phyloP scores from a whole-genome alignment of 805 yeast species.

The Metschnikowia matae region DNA sequence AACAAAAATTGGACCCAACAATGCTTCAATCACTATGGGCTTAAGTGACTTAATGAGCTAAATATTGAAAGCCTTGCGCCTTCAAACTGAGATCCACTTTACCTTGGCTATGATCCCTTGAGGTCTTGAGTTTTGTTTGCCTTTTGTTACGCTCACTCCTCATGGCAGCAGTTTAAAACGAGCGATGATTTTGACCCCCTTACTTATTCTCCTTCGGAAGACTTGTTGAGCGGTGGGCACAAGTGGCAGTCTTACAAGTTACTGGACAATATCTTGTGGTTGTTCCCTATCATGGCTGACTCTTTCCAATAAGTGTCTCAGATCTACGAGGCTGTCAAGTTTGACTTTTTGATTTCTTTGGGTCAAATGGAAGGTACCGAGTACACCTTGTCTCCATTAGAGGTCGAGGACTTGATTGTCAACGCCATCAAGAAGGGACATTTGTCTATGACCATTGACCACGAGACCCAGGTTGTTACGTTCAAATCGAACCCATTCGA shows the following conservation, averaged over 20 bases:
- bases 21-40: too few relatives aligned
- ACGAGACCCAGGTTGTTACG: conserved; percentile 68
- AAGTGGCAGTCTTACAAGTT: conserved; percentile 99
- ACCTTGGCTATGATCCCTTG: conserved; percentile 86
- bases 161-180: conserved; percentile 46
- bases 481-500: conserved; percentile 79
- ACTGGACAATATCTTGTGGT: conserved; percentile 11
- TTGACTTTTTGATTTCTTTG: conserved; percentile 72
- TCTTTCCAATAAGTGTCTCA: conserved; percentile 81
- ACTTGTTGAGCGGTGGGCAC: conserved; percentile 86
- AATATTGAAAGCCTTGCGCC: conserved; percentile 87
- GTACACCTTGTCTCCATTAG: conserved; percentile 57
- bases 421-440: conserved; percentile 77
- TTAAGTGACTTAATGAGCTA: conserved; percentile 91
- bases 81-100: conserved; percentile 75
- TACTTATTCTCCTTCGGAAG: conserved; percentile 81
- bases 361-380: conserved; percentile 64
- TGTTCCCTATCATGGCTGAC: too few relatives aligned
- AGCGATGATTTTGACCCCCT: conserved; percentile 99
- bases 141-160: conserved; percentile 31
- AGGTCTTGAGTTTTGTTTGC: conserved; percentile 58
- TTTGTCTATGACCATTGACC: conserved; percentile 75
- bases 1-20: too few relatives aligned
- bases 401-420: conserved; percentile 76
- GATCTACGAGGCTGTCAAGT: conserved; percentile 73